phyloP scores from a whole-genome alignment of 352 stramenopile genomes.

The Globisporangium ultimum region DNA sequence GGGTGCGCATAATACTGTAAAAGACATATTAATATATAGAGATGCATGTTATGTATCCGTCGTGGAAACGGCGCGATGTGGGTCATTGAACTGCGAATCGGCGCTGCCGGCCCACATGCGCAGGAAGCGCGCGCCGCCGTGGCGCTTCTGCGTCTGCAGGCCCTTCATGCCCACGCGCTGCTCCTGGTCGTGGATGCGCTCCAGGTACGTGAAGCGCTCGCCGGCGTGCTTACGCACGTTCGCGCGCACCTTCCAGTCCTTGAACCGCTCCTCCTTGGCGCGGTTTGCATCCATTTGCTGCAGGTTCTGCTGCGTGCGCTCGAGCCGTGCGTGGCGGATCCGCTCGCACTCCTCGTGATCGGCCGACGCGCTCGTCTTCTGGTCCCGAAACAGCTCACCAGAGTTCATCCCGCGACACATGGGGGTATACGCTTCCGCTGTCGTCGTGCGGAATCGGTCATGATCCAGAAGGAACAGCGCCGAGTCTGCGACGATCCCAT shows the following conservation, averaged over 20 bases:
- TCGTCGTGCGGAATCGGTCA: slow-evolving; percentile 64
- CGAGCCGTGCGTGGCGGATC: slow-evolving; percentile 34
- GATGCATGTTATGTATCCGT: background rate
- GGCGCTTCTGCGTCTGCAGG: slow-evolving; percentile 58
- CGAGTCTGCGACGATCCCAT: slow-evolving; percentile 44
- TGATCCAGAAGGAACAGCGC: slow-evolving; percentile 32
- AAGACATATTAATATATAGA: slow-evolving; percentile 4
- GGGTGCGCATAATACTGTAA: background rate
- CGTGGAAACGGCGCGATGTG: background rate
- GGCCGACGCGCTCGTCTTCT: slow-evolving; percentile 18
- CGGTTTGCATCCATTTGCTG: slow-evolving; percentile 25
- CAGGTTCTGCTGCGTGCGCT: slow-evolving; percentile 40
- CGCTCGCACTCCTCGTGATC: slow-evolving; percentile 34
- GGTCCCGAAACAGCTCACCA: slow-evolving; percentile 36
- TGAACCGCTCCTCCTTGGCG: slow-evolving; percentile 32
- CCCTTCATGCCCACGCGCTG: slow-evolving; percentile 45
- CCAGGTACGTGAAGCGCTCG: slow-evolving; percentile 54
- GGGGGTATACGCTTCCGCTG: slow-evolving; percentile 45
- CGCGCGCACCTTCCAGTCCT: slow-evolving; percentile 49
- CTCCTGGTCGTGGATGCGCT: slow-evolving; percentile 59
- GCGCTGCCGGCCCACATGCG: slow-evolving; percentile 80
- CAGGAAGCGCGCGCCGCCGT: slow-evolving; percentile 62
- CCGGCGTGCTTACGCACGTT: slow-evolving; percentile 46
- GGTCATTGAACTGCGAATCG: slow-evolving; percentile 69
- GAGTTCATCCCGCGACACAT: slow-evolving; percentile 33